A percentile compares a stretch with the other conserved stretches of the same genome.
Evolutionary conservation across 1,284 basidiomycete species (phyloP).

Genomic region (Puccinia hordei): DNA sequence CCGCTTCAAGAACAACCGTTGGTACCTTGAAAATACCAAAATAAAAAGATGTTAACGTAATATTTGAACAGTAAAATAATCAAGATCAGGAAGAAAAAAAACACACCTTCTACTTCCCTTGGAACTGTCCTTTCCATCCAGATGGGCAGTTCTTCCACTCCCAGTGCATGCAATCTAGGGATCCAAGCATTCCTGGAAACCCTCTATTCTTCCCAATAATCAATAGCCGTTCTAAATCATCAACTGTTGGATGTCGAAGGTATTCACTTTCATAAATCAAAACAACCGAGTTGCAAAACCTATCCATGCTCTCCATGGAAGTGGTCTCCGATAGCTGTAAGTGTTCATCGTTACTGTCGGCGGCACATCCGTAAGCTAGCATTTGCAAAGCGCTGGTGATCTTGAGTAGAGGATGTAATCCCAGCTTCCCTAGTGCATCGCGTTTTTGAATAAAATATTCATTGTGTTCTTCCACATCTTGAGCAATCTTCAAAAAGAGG

Average conservation of each 20-base stretch:
- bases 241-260: neutral
- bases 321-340: neutral
- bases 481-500: neutral
- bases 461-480: no score
- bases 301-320: neutral
- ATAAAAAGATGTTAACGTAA: no score
- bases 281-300: conserved; percentile 2
- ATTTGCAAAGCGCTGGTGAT: neutral
- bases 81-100: neutral
- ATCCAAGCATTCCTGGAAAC: conserved; percentile 1
- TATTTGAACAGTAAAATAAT: neutral
- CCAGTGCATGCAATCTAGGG: conserved; percentile 24
- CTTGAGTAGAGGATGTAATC: conserved; percentile 16
- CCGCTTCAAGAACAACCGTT: conserved; percentile 1
- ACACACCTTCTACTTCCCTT: conserved; percentile 16
- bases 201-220: neutral
- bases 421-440: neutral
- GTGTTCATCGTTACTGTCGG: neutral
- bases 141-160: conserved; percentile 18
- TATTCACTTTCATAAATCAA: conserved; percentile 7
- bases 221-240: neutral
- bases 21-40: no score
- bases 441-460: neutral
- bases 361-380: neutral
- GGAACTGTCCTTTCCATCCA: conserved; percentile 3